Evolutionary conservation across 23 red algal genomes (phyloP).

Genomic region (Agarophyton chilense): DNA sequence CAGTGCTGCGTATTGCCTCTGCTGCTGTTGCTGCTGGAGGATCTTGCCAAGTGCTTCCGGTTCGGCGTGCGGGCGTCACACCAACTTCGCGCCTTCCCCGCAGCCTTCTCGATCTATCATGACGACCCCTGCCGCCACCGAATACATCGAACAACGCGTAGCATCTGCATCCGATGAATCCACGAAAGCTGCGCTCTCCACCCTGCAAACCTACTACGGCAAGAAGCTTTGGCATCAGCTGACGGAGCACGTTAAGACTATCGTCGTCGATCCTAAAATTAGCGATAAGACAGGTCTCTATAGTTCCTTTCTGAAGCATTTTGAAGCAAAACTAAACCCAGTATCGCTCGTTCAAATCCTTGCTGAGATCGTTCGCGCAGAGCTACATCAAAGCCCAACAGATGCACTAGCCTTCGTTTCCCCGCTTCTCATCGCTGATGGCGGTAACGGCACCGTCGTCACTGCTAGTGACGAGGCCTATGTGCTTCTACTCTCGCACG

Average conservation of each 20-base stretch:
- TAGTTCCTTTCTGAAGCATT: constrained; percentile 74
- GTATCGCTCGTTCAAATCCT: constrained; percentile 87
- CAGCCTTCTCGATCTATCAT: neutral
- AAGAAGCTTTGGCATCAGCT: constrained; percentile 72
- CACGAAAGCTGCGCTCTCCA: constrained; percentile 7
- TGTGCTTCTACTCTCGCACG: constrained; percentile 75
- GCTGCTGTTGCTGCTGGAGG: too few species aligned
- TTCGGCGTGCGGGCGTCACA: too few species aligned
- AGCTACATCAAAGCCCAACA: constrained; percentile 32
- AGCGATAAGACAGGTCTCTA: constrained; percentile 67
- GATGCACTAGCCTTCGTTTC: constrained; percentile 82
- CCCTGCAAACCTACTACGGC: constrained; percentile 30
- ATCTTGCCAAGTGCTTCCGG: too few species aligned
- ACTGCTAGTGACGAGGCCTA: constrained; percentile 62
- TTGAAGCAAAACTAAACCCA: constrained; percentile 89
- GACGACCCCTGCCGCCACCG: neutral
- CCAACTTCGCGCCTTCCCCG: neutral
- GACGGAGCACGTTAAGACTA: constrained; percentile 60
- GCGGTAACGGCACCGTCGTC: constrained; percentile 22
- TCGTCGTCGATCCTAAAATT: constrained; percentile 37
- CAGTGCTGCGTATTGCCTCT: too few species aligned
- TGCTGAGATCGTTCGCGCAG: constrained; percentile 41
- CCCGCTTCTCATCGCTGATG: constrained; percentile 28
- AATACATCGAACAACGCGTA: constrained; percentile 20
- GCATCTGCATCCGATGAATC: neutral